phyloP scores from a whole-genome alignment of 441 rosid genomes.

The Raphanus hybrid region DNA sequence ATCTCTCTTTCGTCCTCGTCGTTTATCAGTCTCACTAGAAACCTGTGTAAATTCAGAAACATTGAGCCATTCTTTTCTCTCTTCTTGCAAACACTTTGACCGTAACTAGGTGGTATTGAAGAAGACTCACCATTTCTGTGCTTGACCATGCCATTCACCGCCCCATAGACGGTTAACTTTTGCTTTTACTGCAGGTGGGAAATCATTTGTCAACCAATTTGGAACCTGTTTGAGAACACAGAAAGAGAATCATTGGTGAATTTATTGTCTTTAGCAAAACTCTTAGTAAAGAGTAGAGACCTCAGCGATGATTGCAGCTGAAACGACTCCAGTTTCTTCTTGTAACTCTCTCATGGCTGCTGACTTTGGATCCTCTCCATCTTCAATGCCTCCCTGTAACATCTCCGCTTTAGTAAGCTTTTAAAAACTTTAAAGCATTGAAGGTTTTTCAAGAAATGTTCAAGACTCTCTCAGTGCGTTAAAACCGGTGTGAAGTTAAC shows the following conservation, averaged over 20 bases:
- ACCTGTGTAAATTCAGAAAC: conserved; percentile 54
- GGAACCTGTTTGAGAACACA: conserved; percentile 62
- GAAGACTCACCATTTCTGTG: conserved; percentile 79
- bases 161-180: conserved; percentile 98
- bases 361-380: conserved; percentile 82
- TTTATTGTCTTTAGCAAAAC: neutral
- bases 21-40: conserved; percentile 69
- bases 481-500: neutral
- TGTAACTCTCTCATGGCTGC: conserved; percentile 85
- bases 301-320: conserved; percentile 86
- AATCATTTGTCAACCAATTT: conserved; percentile 89
- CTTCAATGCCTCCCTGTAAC: conserved; percentile 90
- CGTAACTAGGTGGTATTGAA: neutral
- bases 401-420: neutral
- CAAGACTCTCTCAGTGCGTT: neutral
- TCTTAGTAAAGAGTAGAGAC: conserved; percentile 37
- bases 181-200: conserved; percentile 89
- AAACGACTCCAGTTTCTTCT: conserved; percentile 89
- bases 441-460: neutral
- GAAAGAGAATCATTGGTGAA: neutral
- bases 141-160: conserved; percentile 99
- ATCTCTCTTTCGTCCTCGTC: conserved; percentile 75
- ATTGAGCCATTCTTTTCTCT: conserved; percentile 17
- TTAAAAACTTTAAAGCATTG: neutral
- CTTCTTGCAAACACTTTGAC: neutral